These are phyloP conservation scores for Thoreauomyces humboldtii DNA, from an alignment of 192 early-diverging fungal genomes.

Conservation along the genomic window DNA sequence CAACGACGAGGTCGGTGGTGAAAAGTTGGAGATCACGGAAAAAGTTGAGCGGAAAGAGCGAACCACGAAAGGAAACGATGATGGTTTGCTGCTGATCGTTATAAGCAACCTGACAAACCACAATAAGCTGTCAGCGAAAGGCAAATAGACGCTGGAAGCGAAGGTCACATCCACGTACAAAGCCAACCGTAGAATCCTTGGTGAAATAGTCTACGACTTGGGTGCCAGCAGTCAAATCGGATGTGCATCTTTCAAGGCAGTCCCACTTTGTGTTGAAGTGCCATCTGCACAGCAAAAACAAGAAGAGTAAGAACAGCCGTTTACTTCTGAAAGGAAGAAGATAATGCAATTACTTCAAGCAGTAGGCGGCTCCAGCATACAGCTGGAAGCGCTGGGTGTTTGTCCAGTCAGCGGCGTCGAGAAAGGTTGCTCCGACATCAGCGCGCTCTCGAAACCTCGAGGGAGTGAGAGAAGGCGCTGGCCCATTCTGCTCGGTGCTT, in stretches of 20 bases:
- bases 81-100: conserved; percentile 14
- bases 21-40: conserved; percentile 14
- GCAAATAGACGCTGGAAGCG: neutral
- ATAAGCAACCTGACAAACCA: conserved; percentile 7
- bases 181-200: conserved; percentile 8
- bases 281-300: too few species aligned
- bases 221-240: conserved; percentile 3
- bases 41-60: conserved; percentile 12
- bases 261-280: conserved; percentile 9
- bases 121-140: neutral
- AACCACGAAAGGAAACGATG: conserved; percentile 20
- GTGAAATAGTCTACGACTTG: neutral
- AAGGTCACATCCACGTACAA: neutral
- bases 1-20: neutral
- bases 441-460: neutral
- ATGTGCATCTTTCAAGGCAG: conserved; percentile 7
- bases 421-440: neutral
- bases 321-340: too few species aligned
- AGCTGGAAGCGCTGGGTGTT: neutral
- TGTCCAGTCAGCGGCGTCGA: neutral
- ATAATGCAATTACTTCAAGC: conserved; percentile 9
- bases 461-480: neutral
- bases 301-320: too few species aligned
- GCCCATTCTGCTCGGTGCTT: neutral
- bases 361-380: conserved; percentile 11